These are phyloP conservation scores for Plicaturopsis crispa DNA, from an alignment of 768 basidiomycete species.

Conservation along the genomic window DNA sequence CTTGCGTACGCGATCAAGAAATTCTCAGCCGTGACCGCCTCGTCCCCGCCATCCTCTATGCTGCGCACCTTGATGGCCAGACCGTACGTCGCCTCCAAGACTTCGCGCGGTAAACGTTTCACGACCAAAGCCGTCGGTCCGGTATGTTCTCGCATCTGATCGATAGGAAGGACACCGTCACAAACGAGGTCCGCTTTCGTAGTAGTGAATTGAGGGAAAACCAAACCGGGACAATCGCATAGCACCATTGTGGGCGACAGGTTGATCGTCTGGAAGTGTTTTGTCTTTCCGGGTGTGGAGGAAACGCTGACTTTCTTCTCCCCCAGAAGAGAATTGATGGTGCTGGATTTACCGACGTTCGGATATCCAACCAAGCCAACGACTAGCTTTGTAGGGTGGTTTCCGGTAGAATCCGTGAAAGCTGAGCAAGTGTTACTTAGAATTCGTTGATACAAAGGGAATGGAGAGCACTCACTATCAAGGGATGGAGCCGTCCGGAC, in stretches of 20 bases:
- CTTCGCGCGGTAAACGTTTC: conserved; percentile 68
- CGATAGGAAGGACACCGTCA: conserved; percentile 95
- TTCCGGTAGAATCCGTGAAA: conserved; percentile 52
- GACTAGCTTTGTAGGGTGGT: conserved; percentile 54
- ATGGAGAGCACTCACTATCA: conserved; percentile 35
- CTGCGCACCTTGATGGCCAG: conserved; percentile 58
- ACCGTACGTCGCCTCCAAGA: conserved; percentile 90
- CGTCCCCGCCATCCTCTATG: conserved; percentile 81
- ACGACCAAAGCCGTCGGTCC: conserved; percentile 77
- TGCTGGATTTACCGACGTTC: conserved; percentile 97
- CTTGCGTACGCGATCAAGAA: conserved; percentile 88
- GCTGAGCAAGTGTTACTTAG: conserved; percentile 29
- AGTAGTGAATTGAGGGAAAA: conserved; percentile 97
- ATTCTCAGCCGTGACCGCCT: conserved; percentile 65
- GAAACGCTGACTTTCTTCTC: conserved; percentile 98
- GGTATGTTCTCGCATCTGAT: conserved; percentile 91
- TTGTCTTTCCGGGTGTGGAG: conserved; percentile 96
- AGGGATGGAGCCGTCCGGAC: conserved; percentile 62
- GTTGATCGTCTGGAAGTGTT: conserved; percentile 97
- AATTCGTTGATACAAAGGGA: neutral
- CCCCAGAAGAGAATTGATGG: conserved; percentile 93
- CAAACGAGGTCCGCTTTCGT: conserved; percentile 95
- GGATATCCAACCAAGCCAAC: conserved; percentile 97
- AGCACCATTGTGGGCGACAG: conserved; percentile 82
- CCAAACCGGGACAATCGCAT: conserved; percentile 96